Base-by-base conservation (phyloP, 164 flowering plant species). In the Umbellularia californica region DNA sequence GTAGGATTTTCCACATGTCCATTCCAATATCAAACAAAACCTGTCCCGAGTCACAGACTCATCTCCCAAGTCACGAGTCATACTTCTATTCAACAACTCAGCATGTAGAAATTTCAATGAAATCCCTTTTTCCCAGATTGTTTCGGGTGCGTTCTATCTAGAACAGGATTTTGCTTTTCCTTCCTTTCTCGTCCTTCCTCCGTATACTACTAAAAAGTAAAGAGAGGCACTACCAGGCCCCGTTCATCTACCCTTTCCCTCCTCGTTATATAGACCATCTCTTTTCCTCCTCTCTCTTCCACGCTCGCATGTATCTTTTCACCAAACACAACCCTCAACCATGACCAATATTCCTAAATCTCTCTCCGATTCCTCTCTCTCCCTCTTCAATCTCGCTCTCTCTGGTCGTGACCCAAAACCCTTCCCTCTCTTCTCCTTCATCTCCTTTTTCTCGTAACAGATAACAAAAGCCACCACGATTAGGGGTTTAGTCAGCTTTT, bases 401-500 rank as follows among this genome's bases (percentile, higher is more conserved):
- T 92, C 93, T 30, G 72, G 87, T 35, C 86, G 90, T 9, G 92
- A 90, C 72, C 94, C 93, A 27, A 89, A 92, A 90, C 90, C 92
- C 30, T 92, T 90, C 66, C 88, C 93, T 81, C 23, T 67, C 23
- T 25, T 74, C 33, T 25, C n/a, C 13, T 65, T 9, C 47, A 41
- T 41, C 60, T 55, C 60, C n/a, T 55, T 55, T 50, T 55, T 11
- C 66, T 50, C 68, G 35, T 70, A 52, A 70, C 41, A 52, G 33
- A 70, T 7, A 58, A 20, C 13, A 7, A 19, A 20, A 25, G 7
- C 33, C 2, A 1, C 41, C 17, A 27, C 33, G 52, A 9, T 52
- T 24, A 4, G 17, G 25, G 33, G 0, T 25, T 9, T 24, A 12
- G 1, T 24, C 19, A 9, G 19, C 51, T 64, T 64, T 63, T 64